Base-by-base conservation (phyloP, 257 asterid genomes). In the Plantago ovata region DNA sequence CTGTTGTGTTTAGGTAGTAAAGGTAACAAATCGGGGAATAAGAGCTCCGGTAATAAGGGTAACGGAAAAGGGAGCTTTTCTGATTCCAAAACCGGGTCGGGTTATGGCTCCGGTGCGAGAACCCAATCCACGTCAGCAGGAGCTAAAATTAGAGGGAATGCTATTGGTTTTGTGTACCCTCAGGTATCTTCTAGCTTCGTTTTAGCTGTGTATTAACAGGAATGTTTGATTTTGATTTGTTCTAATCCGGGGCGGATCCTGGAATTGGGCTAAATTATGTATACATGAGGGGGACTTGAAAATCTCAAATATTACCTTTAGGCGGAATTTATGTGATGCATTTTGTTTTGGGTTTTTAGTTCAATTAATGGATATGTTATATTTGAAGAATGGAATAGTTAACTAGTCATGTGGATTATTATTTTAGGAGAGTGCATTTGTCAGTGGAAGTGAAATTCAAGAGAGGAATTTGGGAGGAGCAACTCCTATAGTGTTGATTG, bases 81-180 rank as follows among this genome's bases (percentile, higher is more conserved):
- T 38, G 77, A 60, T 50, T 56, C 66, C 16, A 63, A 53, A 46
- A 54, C 71, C 15, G 53, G 69, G 52, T 56, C 75, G 24, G 81
- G 62, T 33, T 58, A 77, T 28, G 36, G 36, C 7, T 28, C 36
- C 2, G 36, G 55, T 20, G 62, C 59, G 44, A 60, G 50, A 63
- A 67, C 42, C 53, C 80, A 72, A 54, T 48, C 64, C 13, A 65
- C 16, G 55, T 19, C 38, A 60, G 73, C n/a, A n/a, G n/a, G n/a
- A n/a, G n/a, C 36, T 28, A 75, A 61, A 67, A 64, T 43, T 52
- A 67, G 65, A 69, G 84, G 86, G 54, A 80, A 73, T 67, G 72
- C 79, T 18, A 53, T 74, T 67, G 75, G 78, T 60, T 92, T 68
- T 62, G 75, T 49, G 41, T 88, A 85, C 51, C 83, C 87, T 22